Conservation (phyloP, 768 basidiomycete genomes). For the Rhodotorula toruloides region DNA sequence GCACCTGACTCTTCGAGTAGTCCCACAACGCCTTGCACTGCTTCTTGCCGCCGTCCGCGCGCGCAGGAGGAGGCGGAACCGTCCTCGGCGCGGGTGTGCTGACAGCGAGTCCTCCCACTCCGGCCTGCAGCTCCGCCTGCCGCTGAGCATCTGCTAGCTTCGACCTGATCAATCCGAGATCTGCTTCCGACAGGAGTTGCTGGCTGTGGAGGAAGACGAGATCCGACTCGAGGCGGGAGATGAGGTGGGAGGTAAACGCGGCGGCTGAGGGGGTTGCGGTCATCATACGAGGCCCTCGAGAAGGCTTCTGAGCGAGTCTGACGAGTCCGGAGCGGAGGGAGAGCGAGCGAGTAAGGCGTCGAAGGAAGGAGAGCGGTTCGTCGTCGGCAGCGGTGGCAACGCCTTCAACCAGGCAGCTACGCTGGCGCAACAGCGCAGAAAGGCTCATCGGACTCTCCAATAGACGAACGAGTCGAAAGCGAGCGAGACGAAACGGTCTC, state of each 20-base stretch:
- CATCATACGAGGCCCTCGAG: not conserved
- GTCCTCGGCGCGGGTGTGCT: no score
- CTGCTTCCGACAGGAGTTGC: constrained; percentile 54
- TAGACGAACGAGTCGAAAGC: no score
- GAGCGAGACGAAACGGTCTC: no score
- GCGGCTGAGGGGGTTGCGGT: not conserved
- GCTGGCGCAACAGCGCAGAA: no score
- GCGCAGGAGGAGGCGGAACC: not conserved
- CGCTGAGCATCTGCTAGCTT: not conserved
- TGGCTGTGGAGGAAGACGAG: constrained; percentile 59
- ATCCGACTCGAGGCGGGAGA: constrained; percentile 57
- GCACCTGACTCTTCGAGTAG: constrained; percentile 12
- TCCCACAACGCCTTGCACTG: constrained; percentile 20
- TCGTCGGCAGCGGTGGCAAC: no score
- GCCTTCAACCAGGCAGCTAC: no score
- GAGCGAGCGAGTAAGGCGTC: no score
- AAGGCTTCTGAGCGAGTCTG: not conserved
- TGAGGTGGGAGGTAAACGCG: constrained; percentile 49
- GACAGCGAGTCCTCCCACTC: not conserved
- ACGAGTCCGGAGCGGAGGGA: not conserved
- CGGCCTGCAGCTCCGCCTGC: not conserved
- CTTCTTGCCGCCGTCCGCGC: not conserved
- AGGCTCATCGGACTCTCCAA: no score
- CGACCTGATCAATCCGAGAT: constrained; percentile 54
- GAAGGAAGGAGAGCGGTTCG: no score